Evolutionary conservation across 2,329 filamentous ascomycete genomes (phyloP), one percentile per base, ranked within the genome.

Genomic region (Talaromyces atroroseus): DNA sequence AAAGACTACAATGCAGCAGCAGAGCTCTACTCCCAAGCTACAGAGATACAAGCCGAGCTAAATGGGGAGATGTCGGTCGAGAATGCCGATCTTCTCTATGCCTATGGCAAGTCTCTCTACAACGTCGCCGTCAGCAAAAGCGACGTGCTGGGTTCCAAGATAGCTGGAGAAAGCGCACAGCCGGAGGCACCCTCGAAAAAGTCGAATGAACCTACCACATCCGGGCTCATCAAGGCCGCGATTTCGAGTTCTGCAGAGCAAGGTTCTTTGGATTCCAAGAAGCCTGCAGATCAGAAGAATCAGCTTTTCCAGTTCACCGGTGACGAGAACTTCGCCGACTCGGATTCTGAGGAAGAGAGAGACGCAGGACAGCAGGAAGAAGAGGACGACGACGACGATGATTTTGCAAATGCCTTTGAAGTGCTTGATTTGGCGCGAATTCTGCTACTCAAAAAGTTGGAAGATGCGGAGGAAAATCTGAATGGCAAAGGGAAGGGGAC

Each of bases 61-160:
- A 94, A 96, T 71, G 94, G 92, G 71, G 94, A 97, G 74, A 89
- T 95, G 81, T 85, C 85, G 16, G 85, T 89, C 3, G 86, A 90
- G 57, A 99, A 99, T 66, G 92, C 92, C 51, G 92, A 97, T 70
- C 83, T 99, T 48, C 83, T 97, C 20, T 99, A 95, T 73, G 83
- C 91, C 61, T 99, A 99, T 74, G 94, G 94, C 14, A 89, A 92
- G 69, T 90, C 90, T 56, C 78, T 99, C 20, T 97, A 95, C 80
- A 92, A 92, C 71, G 88, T 97, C 59, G 94, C 92, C 29, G 89
- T 97, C 71, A 87, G 85, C 71, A 96, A 95, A 74, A 96, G 91
- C 69, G 92, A 97, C 68, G 92, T 99, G 23, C 80, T 99, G 36
- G 94, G 94, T 57, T 89, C 88, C 34, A 88, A 88, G 66, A 88